Base-by-base conservation (phyloP, 495 filamentous ascomycete genomes). In the Cairneyella variabilis region DNA sequence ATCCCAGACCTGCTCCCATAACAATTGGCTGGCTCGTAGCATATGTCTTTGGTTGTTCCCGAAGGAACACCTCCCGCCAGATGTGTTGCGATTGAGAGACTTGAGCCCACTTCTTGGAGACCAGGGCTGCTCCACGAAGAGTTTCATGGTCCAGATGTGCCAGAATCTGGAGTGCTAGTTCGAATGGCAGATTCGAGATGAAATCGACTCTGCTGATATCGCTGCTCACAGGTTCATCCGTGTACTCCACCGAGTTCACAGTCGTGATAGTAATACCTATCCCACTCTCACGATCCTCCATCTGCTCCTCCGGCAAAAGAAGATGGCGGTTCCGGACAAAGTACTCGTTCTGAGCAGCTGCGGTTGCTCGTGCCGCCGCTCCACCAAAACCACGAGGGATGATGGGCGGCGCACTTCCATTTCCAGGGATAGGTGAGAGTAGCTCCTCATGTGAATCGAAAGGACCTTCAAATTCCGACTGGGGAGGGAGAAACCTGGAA, bases 41-140 rank as follows among this genome's bases (percentile, higher is more conserved):
- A 61, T 73, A 80, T 2, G 76, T 76, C 30, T 56, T 57, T 0
- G 76, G 74, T 58, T 86, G 89, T 58, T 84, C 78, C 16, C 76
- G 72, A 41, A 86, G 72, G 65, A 93, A 96, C 0, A 87, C 86
- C 46, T 81, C 76, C 38, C 82, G 81, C 91, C 91, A 96, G 32
- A 95, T 78, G 54, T 86, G 78, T 38, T 76, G 77, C 23, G 83
- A 85, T 25, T 74, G 74, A 21, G 82, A 78, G 23, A 82, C 71
- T n/a, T 64, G 58, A 53, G 72, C 56, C 91, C 91, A 96, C 34
- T 61, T 52, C 32, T 66, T 70, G 17, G 80, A 88, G 3, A 93
- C 88, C 16, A 71, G 66, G 60, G 83, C 78, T 4, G 79, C 73
- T 8, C 74, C 75, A 37, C 77, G 71, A 41, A 96, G 73, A 1